Conservation (phyloP, 768 basidiomycete species). For the Panaeolus cyanescens region DNA sequence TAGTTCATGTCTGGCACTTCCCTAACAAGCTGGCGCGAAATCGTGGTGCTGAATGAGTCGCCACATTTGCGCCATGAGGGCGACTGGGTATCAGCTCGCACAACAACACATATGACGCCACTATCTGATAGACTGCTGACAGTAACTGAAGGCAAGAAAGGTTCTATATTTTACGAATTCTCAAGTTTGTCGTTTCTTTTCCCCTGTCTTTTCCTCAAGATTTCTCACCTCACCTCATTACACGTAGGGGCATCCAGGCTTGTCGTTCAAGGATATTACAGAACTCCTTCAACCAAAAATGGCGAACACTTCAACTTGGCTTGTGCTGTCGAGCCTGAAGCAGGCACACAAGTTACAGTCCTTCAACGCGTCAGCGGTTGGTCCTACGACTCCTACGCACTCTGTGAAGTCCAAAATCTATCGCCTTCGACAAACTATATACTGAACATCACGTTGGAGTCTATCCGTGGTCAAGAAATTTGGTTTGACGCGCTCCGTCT, state of each 20-base stretch:
- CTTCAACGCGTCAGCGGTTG: background rate
- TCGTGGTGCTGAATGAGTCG: background rate
- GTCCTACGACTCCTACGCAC: background rate
- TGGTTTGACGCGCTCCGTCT: background rate
- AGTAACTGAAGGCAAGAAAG: background rate
- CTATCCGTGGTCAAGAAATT: background rate
- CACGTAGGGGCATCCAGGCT: background rate
- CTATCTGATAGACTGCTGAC: background rate
- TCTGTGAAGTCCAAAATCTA: background rate
- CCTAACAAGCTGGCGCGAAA: background rate
- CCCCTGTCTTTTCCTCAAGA: background rate
- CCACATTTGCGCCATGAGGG: background rate
- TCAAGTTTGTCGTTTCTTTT: background rate
- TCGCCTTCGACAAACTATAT: background rate
- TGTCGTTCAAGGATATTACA: background rate
- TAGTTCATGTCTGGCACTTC: background rate
- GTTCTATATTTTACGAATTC: background rate
- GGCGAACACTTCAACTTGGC: background rate
- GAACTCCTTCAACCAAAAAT: background rate
- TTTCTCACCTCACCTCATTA: background rate
- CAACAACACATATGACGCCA: background rate
- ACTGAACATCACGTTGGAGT: background rate
- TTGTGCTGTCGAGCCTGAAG: background rate
- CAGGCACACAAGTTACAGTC: background rate
- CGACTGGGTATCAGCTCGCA: background rate